These are phyloP conservation scores for Shiraia sp. DNA, from an alignment of 2,329 filamentous ascomycete species.

Conservation along the genomic window DNA sequence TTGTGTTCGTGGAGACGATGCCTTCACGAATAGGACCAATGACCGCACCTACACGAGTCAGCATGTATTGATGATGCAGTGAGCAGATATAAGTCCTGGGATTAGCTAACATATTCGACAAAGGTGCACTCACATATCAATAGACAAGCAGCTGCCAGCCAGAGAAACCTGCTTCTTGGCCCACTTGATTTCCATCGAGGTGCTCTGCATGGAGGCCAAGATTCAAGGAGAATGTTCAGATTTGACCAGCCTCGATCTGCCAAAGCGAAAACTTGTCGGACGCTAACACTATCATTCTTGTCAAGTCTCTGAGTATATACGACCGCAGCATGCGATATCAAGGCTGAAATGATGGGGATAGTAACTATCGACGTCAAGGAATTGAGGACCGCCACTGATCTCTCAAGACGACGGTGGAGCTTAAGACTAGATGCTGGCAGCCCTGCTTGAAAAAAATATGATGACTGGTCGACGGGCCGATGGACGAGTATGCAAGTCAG, in stretches of 20 bases:
- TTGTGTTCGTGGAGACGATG: slow-evolving; percentile 1
- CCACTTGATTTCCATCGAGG: background rate
- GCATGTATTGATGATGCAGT: too few relatives aligned
- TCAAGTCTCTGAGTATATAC: slow-evolving; percentile 11
- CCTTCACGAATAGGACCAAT: slow-evolving; percentile 9
- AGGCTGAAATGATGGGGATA: slow-evolving; percentile 12
- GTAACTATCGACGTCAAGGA: slow-evolving; percentile 11
- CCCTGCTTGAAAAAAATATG: slow-evolving; percentile 1
- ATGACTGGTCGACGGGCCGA: background rate
- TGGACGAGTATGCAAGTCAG: slow-evolving; percentile 3
- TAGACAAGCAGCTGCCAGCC: slow-evolving; percentile 4
- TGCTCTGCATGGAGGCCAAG: slow-evolving; percentile 6
- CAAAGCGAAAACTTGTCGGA: slow-evolving; percentile 12
- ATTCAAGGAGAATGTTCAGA: background rate
- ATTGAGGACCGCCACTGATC: slow-evolving; percentile 1
- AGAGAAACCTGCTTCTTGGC: slow-evolving; percentile 3
- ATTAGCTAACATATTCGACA: too few relatives aligned
- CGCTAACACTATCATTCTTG: slow-evolving; percentile 3
- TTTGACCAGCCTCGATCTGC: slow-evolving; percentile 15
- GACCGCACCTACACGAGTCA: slow-evolving; percentile 9
- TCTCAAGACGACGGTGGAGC: background rate
- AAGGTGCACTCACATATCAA: slow-evolving; percentile 3
- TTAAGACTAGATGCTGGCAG: background rate
- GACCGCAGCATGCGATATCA: slow-evolving; percentile 16
- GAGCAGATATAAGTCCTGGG: too few relatives aligned